Evolutionary conservation across 768 basidiomycete genomes (phyloP), one percentile per base, ranked within the genome.

Genomic region (Mycena filopes): DNA sequence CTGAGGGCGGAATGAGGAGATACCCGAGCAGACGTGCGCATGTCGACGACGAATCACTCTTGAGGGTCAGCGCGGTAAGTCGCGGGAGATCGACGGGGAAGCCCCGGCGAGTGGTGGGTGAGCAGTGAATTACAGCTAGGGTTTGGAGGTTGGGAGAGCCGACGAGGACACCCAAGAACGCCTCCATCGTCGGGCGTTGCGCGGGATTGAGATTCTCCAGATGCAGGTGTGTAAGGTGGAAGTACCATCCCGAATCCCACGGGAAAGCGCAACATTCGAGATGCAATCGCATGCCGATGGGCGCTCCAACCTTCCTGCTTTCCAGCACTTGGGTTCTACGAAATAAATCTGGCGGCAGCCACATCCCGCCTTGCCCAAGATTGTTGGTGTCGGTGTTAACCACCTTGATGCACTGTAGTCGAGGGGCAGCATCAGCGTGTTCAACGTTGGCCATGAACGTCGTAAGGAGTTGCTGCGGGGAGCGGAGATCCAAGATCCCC

Each of bases 201-300:
- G 36, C 18, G 2, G 43, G 42, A 16, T 33, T 53, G 15, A 65
- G 54, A 28, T 68, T 46, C 53, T 50, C 56, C 21, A 70, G 55
- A 47, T 67, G 60, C 16, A 70, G 66, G 29, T 67, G 46, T 1
- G 60, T 62, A 11, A 70, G 42, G 26, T 70, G 29, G 10, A 33
- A 25, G 23, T 70, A 70, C 59, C 59, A 68, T 5, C 15, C 33
- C 26, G 70, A 70, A 53, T 65, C 63, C 70, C 70, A 70, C 9
- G 70, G 55, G 26, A 70, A 70, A 16, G 66, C 70, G 47, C 63
- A 68, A 43, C 43, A 9, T 10, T 65, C 33, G 9, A 70, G 56
- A 43, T 70, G 63, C 1, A 70, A 29, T 20, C 54, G 58, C 11
- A 58, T 15, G 13, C 25, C 29, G 11, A 49, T 38, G 36, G 21